Base-by-base conservation (phyloP, 2,329 filamentous ascomycete species). In the Passalora sequoiae region DNA sequence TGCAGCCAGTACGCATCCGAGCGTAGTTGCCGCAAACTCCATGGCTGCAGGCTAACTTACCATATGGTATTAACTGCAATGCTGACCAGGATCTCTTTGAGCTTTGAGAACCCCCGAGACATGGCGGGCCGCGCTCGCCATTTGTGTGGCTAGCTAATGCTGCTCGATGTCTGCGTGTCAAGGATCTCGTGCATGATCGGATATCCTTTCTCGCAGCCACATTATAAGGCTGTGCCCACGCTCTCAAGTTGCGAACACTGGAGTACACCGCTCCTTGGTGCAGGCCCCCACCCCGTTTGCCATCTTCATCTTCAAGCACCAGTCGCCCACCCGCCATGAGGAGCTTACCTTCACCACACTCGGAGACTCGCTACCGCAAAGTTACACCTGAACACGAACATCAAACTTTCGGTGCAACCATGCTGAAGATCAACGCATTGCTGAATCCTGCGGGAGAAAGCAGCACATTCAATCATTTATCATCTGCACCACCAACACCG, bases 371-470 rank as follows among this genome's bases (percentile, higher is more conserved):
- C 21, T 41, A 49, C 46, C 42, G 27, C 40, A 51, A 47, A 38
- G 43, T 44, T 30, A 21, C 45, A 43, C 47, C 41, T 21, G 49
- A 53, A n/a, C 38, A 50, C 27, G 43, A 45, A 25, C 35, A 46
- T 27, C 10, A 24, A 4, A 24, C 44, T 8, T 38, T 55, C 29
- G 43, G 52, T 13, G 38, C 46, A 41, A 57, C 48, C 10, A 61
- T 60, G 56, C 66, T 71, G 60, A 66, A 65, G 47, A 70, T 72
- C 44, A 46, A 62, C 30, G 60, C 61, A 9, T 53, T 71, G 19
- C 66, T 72, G 30, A 71, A 71, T 55, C 67, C 49, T 37, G 38
- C 44, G 9, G 27, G 42, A 13, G 50, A 51, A 32, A 43, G 46
- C 39, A 40, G 43, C 41, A 43, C 38, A 15, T 44, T 38, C 37